These are phyloP conservation scores for Moniliophthora roreri DNA, from an alignment of 1,284 basidiomycete species.

Conservation along the genomic window DNA sequence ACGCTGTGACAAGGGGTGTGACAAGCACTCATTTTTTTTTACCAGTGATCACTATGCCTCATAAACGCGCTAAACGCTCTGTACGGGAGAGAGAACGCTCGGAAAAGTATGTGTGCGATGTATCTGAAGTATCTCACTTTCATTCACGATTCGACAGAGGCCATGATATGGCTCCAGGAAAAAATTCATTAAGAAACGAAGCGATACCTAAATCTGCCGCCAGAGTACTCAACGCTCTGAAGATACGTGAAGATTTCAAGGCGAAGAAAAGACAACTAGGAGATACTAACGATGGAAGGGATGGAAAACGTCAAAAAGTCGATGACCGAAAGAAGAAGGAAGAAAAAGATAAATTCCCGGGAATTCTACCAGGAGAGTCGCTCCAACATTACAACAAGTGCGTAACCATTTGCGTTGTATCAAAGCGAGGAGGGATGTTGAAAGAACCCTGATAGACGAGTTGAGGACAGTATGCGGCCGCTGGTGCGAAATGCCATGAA, in stretches of 20 bases:
- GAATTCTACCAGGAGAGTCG: slow-evolving; percentile 66
- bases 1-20: too few relatives aligned
- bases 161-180: slow-evolving; percentile 45
- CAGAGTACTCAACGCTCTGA: slow-evolving; percentile 61
- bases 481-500: slow-evolving; percentile 61
- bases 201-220: slow-evolving; percentile 65
- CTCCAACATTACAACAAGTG: slow-evolving; percentile 74
- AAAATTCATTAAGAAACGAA: slow-evolving; percentile 45
- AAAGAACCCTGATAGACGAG: slow-evolving; percentile 44
- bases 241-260: slow-evolving; percentile 54
- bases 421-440: background rate
- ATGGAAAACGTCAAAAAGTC: slow-evolving; percentile 37
- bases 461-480: slow-evolving; percentile 68
- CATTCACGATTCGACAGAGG: slow-evolving; percentile 35
- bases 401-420: slow-evolving; percentile 22
- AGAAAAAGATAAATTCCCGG: slow-evolving; percentile 23
- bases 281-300: slow-evolving; percentile 29
- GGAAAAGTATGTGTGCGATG: background rate
- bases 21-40: too few relatives aligned
- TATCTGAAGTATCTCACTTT: background rate
- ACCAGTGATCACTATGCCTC: slow-evolving; percentile 12
- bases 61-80: slow-evolving; percentile 16
- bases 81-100: slow-evolving; percentile 12
- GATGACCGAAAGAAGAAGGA: slow-evolving; percentile 22
- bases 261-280: slow-evolving; percentile 47